A percentile compares a stretch with the other conserved stretches of the same genome.
phyloP scores from a whole-genome alignment of 163 green algal species.

The Trebouxia gelatinosa region DNA sequence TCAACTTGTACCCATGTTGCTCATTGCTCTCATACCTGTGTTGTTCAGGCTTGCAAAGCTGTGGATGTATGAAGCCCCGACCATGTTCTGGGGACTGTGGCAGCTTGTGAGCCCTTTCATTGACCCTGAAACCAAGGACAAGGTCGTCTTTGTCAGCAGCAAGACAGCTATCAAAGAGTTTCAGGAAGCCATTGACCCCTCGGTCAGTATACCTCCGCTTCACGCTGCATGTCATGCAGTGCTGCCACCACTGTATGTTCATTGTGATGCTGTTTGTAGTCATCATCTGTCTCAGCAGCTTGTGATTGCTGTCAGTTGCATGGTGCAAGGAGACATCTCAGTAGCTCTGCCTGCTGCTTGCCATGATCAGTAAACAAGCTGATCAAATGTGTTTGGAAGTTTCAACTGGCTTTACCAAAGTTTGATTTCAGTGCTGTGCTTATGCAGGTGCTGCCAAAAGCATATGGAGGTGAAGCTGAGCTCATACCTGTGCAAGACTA shows the following conservation, averaged over 20 bases:
- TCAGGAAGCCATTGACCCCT: constrained; percentile 23
- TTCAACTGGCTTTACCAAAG: background rate
- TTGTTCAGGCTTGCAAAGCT: constrained; percentile 37
- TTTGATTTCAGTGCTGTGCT: background rate
- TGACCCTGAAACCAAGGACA: constrained; percentile 44
- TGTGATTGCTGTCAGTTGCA: too few species aligned
- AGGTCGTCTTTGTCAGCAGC: constrained; percentile 51
- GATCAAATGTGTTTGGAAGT: too few species aligned
- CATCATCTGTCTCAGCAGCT: too few species aligned
- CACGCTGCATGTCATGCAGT: too few species aligned
- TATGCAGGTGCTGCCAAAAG: constrained; percentile 26
- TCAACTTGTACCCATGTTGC: background rate
- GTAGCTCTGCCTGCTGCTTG: too few species aligned
- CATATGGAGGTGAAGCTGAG: constrained; percentile 20
- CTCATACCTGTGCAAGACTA: constrained; percentile 27
- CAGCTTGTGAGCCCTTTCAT: constrained; percentile 53
- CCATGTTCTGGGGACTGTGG: constrained; percentile 56
- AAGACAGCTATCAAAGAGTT: constrained; percentile 15
- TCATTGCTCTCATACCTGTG: background rate
- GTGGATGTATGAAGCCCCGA: constrained; percentile 48
- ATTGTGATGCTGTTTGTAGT: too few species aligned
- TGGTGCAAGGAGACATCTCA: too few species aligned
- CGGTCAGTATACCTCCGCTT: constrained; percentile 31
- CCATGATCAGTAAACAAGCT: too few species aligned
- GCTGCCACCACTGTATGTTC: too few species aligned